Evolutionary conservation across 2,329 filamentous ascomycete species (phyloP).

Genomic region (Myrmaecium sp.): DNA sequence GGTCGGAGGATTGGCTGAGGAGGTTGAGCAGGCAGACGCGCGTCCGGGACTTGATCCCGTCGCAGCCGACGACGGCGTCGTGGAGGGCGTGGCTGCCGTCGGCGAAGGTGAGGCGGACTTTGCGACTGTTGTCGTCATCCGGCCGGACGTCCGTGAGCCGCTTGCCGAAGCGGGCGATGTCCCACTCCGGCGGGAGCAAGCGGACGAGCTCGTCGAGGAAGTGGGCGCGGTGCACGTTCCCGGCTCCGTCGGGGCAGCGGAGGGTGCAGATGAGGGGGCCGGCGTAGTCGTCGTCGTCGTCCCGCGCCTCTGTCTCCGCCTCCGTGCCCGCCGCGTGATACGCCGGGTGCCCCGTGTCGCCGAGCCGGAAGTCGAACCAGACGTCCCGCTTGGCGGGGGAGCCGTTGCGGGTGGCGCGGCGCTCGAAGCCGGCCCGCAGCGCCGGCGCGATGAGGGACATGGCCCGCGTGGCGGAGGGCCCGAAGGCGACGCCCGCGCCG

Average conservation of each 20-base stretch:
- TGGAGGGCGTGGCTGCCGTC: constrained; percentile 29
- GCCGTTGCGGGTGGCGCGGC: constrained; percentile 23
- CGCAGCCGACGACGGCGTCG: constrained; percentile 40
- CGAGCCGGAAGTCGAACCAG: constrained; percentile 27
- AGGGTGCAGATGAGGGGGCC: constrained; percentile 12
- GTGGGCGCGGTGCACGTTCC: constrained; percentile 29
- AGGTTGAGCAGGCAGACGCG: constrained; percentile 36
- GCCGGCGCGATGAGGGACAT: constrained; percentile 36
- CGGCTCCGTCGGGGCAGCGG: constrained; percentile 6
- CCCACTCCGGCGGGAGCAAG: constrained; percentile 25
- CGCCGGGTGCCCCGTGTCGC: constrained; percentile 10
- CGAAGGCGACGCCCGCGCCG: constrained; percentile 40
- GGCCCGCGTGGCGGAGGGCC: constrained; percentile 37
- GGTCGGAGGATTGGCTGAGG: constrained; percentile 24
- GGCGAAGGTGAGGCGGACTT: constrained; percentile 20
- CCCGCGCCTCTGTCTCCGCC: constrained; percentile 10
- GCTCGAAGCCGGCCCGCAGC: constrained; percentile 26
- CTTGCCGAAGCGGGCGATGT: constrained; percentile 26
- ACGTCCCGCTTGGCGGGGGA: constrained; percentile 18
- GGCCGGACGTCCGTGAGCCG: constrained; percentile 11
- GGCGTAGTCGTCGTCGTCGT: constrained; percentile 9
- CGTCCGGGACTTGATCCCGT: constrained; percentile 44
- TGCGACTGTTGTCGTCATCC: constrained; percentile 11
- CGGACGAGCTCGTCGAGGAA: constrained; percentile 33
- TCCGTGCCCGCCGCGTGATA: constrained; percentile 7